phyloP scores from a whole-genome alignment of 2,329 filamentous ascomycete species.

The Epichloe hybrida region DNA sequence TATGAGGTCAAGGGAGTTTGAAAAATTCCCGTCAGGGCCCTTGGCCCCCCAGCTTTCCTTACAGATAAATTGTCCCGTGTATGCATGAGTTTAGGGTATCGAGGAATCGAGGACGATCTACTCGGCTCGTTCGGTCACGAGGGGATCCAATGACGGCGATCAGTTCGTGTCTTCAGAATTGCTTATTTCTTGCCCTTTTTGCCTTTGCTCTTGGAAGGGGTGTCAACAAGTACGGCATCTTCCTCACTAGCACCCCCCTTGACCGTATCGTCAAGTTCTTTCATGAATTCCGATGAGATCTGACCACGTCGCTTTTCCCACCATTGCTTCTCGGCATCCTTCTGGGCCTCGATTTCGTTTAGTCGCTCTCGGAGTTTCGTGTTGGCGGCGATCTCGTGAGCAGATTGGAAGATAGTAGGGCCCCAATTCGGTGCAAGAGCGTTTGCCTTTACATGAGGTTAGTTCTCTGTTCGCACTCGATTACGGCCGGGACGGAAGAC shows the following conservation, averaged over 20 bases:
- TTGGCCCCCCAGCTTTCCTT: not conserved
- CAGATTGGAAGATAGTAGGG: slow-evolving; percentile 89
- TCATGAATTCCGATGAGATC: slow-evolving; percentile 68
- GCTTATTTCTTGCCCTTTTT: slow-evolving; percentile 45
- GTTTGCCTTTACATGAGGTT: slow-evolving; percentile 53
- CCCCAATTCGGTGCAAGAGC: slow-evolving; percentile 83
- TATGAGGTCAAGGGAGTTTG: not conserved
- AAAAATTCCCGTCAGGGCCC: not conserved
- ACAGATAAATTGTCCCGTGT: not conserved
- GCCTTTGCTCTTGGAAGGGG: slow-evolving; percentile 39
- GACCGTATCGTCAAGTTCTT: slow-evolving; percentile 58
- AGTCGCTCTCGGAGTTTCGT: slow-evolving; percentile 60
- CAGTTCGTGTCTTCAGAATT: not conserved
- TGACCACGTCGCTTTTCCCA: slow-evolving; percentile 73
- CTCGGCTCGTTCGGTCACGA: not conserved
- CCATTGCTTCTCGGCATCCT: slow-evolving; percentile 69
- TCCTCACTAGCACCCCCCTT: slow-evolving; percentile 22
- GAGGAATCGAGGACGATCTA: not conserved
- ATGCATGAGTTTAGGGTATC: not conserved
- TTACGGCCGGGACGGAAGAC: slow-evolving; percentile 9
- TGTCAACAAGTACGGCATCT: slow-evolving; percentile 60
- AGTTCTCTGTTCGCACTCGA: not conserved
- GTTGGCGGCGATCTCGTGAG: slow-evolving; percentile 90
- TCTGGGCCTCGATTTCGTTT: slow-evolving; percentile 58
- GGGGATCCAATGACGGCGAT: not conserved